A percentile compares a stretch with the other conserved stretches of the same genome.
Conservation (phyloP, 345 rosid species). For the Schrenkiella parvula region DNA sequence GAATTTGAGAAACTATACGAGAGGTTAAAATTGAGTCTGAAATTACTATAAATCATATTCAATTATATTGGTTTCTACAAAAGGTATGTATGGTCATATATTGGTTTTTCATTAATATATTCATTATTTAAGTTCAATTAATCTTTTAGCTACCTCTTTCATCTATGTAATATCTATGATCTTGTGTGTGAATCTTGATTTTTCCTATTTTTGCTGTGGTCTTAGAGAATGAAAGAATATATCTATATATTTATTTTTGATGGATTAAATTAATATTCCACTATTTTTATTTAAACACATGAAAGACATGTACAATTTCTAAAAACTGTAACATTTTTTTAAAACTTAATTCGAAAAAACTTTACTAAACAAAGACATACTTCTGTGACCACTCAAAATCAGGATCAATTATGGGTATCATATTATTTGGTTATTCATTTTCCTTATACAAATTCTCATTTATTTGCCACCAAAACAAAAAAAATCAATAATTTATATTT, state of each 20-base stretch:
- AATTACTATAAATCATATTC: background rate
- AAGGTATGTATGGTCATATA: background rate
- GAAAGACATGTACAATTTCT: background rate
- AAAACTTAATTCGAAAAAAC: background rate
- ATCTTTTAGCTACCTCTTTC: background rate
- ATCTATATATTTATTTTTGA: background rate
- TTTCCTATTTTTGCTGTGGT: background rate
- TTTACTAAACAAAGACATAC: background rate
- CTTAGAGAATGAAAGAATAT: background rate
- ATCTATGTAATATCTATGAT: no score
- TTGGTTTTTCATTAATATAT: background rate
- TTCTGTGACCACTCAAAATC: constrained; percentile 8
- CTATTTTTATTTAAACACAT: background rate
- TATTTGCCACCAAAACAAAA: background rate
- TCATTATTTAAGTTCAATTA: background rate
- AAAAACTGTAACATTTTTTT: background rate
- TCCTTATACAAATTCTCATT: constrained; percentile 13
- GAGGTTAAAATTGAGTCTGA: background rate
- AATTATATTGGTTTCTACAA: background rate
- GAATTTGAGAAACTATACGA: no score
- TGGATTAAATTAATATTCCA: background rate
- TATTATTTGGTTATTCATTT: constrained; percentile 6
- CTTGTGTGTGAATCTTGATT: background rate
- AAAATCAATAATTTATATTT: background rate
- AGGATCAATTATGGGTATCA: constrained; percentile 18